phyloP scores from a whole-genome alignment of 2,329 filamentous ascomycete genomes.

The Podosphaera xanthii region DNA sequence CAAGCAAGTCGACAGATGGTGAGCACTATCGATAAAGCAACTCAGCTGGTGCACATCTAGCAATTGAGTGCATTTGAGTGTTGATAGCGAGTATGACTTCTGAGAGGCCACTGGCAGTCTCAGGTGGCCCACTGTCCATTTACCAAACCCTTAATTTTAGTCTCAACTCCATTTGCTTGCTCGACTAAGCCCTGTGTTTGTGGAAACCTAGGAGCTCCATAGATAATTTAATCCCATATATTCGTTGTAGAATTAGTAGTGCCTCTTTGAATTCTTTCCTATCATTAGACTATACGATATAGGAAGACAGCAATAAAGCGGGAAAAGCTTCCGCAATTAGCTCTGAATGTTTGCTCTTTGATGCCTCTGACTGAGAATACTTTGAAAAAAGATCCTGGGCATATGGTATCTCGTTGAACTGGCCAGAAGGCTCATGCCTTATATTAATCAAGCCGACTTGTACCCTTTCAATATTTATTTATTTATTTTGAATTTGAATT shows the following conservation, averaged over 20 bases:
- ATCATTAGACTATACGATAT: not conserved
- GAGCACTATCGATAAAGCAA: too few relatives aligned
- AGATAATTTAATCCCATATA: slow-evolving; percentile 1
- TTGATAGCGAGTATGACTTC: not conserved
- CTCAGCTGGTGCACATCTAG: not conserved
- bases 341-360: slow-evolving; percentile 4
- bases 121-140: not conserved
- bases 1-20: too few relatives aligned
- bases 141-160: slow-evolving; percentile 1
- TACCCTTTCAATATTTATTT: not conserved
- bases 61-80: not conserved
- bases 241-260: not conserved
- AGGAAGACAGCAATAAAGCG: not conserved
- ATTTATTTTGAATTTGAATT: too few relatives aligned
- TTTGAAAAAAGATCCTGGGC: slow-evolving; percentile 8
- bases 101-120: not conserved
- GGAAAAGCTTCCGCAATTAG: slow-evolving; percentile 2
- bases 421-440: slow-evolving; percentile 3
- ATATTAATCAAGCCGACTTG: slow-evolving; percentile 9
- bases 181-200: slow-evolving; percentile 7
- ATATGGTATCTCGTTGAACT: slow-evolving; percentile 7
- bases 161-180: slow-evolving; percentile 7
- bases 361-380: slow-evolving; percentile 4
- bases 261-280: not conserved
- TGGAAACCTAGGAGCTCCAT: slow-evolving; percentile 4